Percentiles rank a stretch among this genome's conserved stretches.
Evolutionary conservation across 768 basidiomycete species (phyloP).

Genomic region (Ephemerocybe angulata): DNA sequence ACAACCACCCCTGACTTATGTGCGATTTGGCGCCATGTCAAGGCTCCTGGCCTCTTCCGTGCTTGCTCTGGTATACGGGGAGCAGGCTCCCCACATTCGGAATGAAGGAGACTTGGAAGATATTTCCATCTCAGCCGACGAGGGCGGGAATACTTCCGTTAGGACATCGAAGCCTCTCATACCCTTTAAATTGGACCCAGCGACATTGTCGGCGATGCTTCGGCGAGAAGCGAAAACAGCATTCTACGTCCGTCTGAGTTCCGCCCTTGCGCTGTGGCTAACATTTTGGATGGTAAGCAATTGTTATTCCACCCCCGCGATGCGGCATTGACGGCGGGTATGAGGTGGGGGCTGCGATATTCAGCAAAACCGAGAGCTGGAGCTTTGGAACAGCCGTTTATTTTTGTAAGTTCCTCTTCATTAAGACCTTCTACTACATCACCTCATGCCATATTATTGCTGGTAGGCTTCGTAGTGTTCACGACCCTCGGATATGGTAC

Average conservation of each 20-base stretch:
- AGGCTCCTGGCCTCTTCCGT: constrained; percentile 51
- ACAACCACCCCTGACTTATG: constrained; percentile 43
- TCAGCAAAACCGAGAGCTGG: constrained; percentile 69
- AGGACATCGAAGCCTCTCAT: neutral
- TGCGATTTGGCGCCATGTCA: constrained; percentile 57
- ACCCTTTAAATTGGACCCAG: constrained; percentile 18
- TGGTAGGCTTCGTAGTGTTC: constrained; percentile 65
- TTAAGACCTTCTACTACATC: neutral
- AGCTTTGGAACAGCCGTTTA: constrained; percentile 59
- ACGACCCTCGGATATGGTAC: constrained; percentile 68
- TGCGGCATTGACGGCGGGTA: neutral
- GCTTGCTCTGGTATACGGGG: constrained; percentile 31
- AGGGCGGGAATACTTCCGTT: constrained; percentile 2
- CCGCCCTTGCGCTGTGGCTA: constrained; percentile 61
- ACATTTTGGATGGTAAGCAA: constrained; percentile 71
- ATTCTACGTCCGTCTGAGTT: constrained; percentile 49
- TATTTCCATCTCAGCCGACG: neutral
- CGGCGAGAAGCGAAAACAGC: constrained; percentile 48
- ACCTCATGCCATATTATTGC: neutral
- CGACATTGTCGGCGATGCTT: neutral
- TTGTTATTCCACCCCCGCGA: neutral
- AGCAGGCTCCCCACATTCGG: constrained; percentile 10
- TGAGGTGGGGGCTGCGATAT: constrained; percentile 67
- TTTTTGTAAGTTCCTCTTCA: constrained; percentile 51
- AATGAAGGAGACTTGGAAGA: constrained; percentile 4